Base-by-base conservation (phyloP, 2,329 filamentous ascomycete genomes). In the Scytalidium sp. region DNA sequence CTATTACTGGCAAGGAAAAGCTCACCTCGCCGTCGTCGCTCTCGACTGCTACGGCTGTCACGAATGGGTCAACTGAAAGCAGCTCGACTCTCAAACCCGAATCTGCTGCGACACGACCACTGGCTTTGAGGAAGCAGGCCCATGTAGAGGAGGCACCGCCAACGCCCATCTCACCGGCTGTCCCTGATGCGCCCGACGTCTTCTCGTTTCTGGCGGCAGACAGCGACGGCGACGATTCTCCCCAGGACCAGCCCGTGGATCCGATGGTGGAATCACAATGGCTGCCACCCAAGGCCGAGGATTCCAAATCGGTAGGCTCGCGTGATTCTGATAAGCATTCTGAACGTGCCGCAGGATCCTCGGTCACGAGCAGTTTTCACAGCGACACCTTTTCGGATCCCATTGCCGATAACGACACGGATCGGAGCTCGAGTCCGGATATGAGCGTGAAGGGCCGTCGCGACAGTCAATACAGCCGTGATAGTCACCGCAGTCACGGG, bases 381-480 rank as follows among this genome's bases (percentile, higher is more conserved):
- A 58, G 57, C 27, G 69, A 66, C 27, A 70, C 66, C 25, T 71
- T 69, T 3, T 63, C 61, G 2, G 64, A 67, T 13, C 56, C 57
- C 8, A 49, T 60, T 20, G 65, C 55, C 3, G 69, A 70, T 17
- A 63, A 66, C 41, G 74, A 73, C 36, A 76, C 73, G 3, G 72
- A 76, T 47, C 64, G 65, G 19, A 75, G 70, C 45, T 73, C 67
- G 2, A 76, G 71, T 45, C 72, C 74, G 0, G 72, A 75, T 19
- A 62, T 64, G 27, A 72, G 70, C 47, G 58, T 67, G 20, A 63
- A 68, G 27, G 71, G 64, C 2, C 54, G 58, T 10, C 50, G 58
- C 6, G 52, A 51, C 8, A n/a, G n/a, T n/a, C n/a, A n/a, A n/a
- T n/a, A n/a, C n/a, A n/a, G n/a, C n/a, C n/a, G n/a, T n/a, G n/a